These are phyloP conservation scores for Xylaria sp. DNA, from an alignment of 2,329 filamentous ascomycete species.

Conservation along the genomic window DNA sequence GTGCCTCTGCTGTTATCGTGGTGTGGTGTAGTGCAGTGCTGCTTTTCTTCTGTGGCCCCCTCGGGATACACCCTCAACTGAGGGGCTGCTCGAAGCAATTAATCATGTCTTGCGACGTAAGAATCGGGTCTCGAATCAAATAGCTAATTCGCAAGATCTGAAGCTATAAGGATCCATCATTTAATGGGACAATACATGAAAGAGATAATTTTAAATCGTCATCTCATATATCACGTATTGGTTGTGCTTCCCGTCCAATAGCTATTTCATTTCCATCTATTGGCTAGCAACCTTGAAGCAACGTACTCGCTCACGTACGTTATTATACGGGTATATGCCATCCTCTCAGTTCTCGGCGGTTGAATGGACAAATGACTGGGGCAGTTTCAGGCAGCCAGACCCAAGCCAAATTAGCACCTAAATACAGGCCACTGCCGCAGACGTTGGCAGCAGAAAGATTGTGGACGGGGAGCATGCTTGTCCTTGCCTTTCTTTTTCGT, in stretches of 20 bases:
- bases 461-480: constrained; percentile 24
- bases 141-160: neutral
- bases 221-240: neutral
- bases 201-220: neutral
- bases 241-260: neutral
- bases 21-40: constrained; percentile 19
- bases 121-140: constrained; percentile 11
- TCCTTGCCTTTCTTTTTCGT: constrained; percentile 18
- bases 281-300: neutral
- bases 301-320: neutral
- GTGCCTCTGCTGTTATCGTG: constrained; percentile 24
- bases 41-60: constrained; percentile 27
- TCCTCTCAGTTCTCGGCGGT: constrained; percentile 7
- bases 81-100: constrained; percentile 15
- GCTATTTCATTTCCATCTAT: neutral
- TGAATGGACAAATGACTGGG: constrained; percentile 20
- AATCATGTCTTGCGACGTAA: constrained; percentile 6
- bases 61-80: constrained; percentile 19
- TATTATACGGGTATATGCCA: constrained; percentile 6
- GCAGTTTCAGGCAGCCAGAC: constrained; percentile 21
- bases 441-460: constrained; percentile 7
- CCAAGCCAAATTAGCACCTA: constrained; percentile 18
- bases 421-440: constrained; percentile 9
- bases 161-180: constrained; percentile 6
- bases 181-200: neutral